Percentiles rank a stretch among this genome's conserved stretches.
Evolutionary conservation across 2,329 filamentous ascomycete genomes (phyloP).

Genomic region (Drechslerella coelobrocha): DNA sequence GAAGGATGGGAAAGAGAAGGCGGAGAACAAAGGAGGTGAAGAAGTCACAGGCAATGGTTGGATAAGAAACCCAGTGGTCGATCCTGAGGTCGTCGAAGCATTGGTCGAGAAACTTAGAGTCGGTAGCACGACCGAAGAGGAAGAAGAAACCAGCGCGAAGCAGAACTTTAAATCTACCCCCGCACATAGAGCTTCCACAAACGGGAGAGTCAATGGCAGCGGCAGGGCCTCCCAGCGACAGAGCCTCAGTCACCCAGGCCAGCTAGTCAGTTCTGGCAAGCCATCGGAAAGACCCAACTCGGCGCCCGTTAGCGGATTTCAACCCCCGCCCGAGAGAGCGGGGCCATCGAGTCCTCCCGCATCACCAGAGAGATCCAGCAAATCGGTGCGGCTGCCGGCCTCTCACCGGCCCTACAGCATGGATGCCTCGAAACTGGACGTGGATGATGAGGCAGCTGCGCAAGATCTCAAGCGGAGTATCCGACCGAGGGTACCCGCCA

Average conservation of each 20-base stretch:
- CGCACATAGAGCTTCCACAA: slow-evolving; percentile 1
- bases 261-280: slow-evolving; percentile 48
- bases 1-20: slow-evolving; percentile 7
- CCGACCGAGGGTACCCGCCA: slow-evolving; percentile 19
- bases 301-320: slow-evolving; percentile 34
- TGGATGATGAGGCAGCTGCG: slow-evolving; percentile 21
- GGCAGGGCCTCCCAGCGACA: slow-evolving; percentile 26
- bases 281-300: slow-evolving; percentile 45
- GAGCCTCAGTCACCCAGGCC: slow-evolving; percentile 30
- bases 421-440: slow-evolving; percentile 31
- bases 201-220: slow-evolving; percentile 24
- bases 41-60: slow-evolving; percentile 29
- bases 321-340: slow-evolving; percentile 11
- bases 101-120: slow-evolving; percentile 48
- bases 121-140: slow-evolving; percentile 42
- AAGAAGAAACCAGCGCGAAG: slow-evolving; percentile 17
- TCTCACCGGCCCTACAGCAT: slow-evolving; percentile 37
- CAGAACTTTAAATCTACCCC: slow-evolving; percentile 17
- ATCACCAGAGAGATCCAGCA: not conserved
- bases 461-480: slow-evolving; percentile 42
- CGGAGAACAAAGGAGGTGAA: slow-evolving; percentile 23
- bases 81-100: slow-evolving; percentile 37
- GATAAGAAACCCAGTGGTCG: slow-evolving; percentile 36
- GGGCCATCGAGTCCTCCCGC: slow-evolving; percentile 7
- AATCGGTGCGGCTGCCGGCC: not conserved